Evolutionary conservation across 257 asterid genomes (phyloP).

Genomic region (Dorcoceras hygrometricum): DNA sequence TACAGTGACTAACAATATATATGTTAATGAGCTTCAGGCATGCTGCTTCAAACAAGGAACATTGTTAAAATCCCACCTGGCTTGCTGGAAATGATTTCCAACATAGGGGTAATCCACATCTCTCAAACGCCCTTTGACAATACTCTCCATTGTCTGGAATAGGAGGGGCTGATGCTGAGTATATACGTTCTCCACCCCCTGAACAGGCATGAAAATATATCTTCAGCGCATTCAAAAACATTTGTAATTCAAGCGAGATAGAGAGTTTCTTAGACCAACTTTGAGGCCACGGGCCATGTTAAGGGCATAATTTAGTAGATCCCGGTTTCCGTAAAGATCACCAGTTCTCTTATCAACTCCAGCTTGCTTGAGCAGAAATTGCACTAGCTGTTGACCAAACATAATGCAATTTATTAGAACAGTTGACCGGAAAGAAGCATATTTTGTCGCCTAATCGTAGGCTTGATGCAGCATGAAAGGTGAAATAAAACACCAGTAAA

Average conservation of each 20-base stretch:
- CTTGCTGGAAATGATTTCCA: constrained; percentile 93
- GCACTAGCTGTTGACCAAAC: constrained; percentile 75
- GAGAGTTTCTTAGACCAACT: constrained; percentile 36
- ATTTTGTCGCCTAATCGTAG: background rate
- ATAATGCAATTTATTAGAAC: constrained; percentile 6
- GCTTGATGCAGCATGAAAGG: constrained; percentile 2
- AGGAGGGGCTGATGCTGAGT: constrained; percentile 97
- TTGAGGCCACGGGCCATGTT: constrained; percentile 99
- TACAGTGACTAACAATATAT: constrained; percentile 7
- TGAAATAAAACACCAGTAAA: background rate
- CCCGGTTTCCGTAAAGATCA: constrained; percentile 92
- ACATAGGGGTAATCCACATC: constrained; percentile 94
- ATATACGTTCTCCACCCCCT: constrained; percentile 98
- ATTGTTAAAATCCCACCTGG: constrained; percentile 49
- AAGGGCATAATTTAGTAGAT: constrained; percentile 83
- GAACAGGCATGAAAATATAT: constrained; percentile 26
- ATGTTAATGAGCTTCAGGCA: constrained; percentile 1
- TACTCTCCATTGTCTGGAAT: constrained; percentile 91
- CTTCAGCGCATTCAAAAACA: constrained; percentile 14
- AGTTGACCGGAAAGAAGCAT: background rate
- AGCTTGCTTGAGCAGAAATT: constrained; percentile 90
- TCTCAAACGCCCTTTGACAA: constrained; percentile 83
- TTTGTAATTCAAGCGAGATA: constrained; percentile 14
- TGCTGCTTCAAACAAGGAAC: background rate
- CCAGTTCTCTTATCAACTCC: constrained; percentile 95